These are phyloP conservation scores for Taphrina wiesneri DNA, from an alignment of 1,139 yeast species.

Conservation along the genomic window DNA sequence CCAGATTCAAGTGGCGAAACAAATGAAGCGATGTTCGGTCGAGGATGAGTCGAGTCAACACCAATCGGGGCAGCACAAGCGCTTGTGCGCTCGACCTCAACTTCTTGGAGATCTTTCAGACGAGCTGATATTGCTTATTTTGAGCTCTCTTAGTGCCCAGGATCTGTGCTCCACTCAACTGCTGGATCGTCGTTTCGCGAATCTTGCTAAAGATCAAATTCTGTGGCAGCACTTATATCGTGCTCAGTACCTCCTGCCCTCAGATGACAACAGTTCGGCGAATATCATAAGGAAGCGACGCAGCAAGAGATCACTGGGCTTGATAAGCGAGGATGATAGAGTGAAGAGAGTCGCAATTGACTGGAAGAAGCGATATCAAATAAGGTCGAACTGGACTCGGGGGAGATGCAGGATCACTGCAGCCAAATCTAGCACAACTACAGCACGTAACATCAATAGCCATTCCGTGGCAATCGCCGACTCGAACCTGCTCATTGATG, in stretches of 20 bases:
- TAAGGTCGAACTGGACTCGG: slow-evolving; percentile 20
- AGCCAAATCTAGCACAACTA: neutral
- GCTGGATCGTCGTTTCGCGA: slow-evolving; percentile 1
- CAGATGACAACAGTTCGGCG: neutral
- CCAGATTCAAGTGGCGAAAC: neutral
- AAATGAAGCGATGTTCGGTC: neutral
- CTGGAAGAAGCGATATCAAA: slow-evolving; percentile 19
- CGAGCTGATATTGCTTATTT: slow-evolving; percentile 9
- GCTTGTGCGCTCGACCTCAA: neutral
- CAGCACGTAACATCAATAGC: neutral
- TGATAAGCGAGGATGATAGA: neutral
- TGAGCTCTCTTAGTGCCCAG: slow-evolving; percentile 1
- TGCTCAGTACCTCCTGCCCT: neutral
- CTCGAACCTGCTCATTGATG: neutral
- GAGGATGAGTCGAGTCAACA: neutral
- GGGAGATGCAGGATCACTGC: slow-evolving; percentile 14
- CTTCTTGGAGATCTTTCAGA: neutral
- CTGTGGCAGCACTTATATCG: slow-evolving; percentile 14
- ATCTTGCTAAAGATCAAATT: slow-evolving; percentile 7
- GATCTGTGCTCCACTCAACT: slow-evolving; percentile 4
- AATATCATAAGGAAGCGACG: neutral
- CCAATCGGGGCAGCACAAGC: neutral
- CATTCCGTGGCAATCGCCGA: neutral
- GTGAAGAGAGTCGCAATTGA: neutral
- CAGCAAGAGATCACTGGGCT: neutral